Percentiles rank a stretch among this genome's conserved stretches.
Conservation (phyloP, 2,329 filamentous ascomycete species). For the Fusarium sp. region DNA sequence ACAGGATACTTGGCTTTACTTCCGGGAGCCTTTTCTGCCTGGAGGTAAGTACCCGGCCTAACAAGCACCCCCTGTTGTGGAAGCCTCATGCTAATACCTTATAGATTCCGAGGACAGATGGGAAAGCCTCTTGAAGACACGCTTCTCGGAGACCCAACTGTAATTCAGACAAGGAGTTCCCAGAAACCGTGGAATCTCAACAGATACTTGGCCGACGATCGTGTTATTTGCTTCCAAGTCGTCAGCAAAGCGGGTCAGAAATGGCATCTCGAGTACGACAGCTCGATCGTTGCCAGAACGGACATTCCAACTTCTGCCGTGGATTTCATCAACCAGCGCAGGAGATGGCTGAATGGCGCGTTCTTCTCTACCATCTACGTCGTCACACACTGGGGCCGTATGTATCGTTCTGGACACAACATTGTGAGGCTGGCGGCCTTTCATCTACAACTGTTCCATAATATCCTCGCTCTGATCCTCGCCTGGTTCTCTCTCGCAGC, state of each 20-base stretch:
- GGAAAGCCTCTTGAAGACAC: conserved; percentile 3
- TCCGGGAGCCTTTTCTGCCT: neutral
- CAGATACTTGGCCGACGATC: conserved; percentile 5
- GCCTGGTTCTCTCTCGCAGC: conserved; percentile 22
- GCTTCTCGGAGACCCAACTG: conserved; percentile 12
- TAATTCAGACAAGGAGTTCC: neutral
- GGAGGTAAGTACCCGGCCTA: neutral
- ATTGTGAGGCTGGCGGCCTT: neutral
- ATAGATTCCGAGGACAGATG: neutral
- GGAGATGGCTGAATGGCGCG: conserved; percentile 6
- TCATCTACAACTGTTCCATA: conserved; percentile 10
- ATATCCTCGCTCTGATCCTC: conserved; percentile 1
- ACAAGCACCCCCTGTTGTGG: no score
- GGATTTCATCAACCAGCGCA: conserved; percentile 1
- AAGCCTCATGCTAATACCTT: neutral
- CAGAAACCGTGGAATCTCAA: neutral
- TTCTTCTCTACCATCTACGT: conserved; percentile 13
- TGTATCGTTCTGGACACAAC: neutral
- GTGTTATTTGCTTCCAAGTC: conserved; percentile 1
- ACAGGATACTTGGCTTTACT: neutral
- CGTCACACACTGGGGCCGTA: neutral
- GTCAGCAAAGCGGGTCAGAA: neutral
- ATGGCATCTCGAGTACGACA: neutral
- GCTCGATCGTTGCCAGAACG: neutral
- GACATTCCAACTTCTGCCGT: neutral